Conservation (phyloP, 768 basidiomycete species). For the Hygrophoropsis aurantiaca region DNA sequence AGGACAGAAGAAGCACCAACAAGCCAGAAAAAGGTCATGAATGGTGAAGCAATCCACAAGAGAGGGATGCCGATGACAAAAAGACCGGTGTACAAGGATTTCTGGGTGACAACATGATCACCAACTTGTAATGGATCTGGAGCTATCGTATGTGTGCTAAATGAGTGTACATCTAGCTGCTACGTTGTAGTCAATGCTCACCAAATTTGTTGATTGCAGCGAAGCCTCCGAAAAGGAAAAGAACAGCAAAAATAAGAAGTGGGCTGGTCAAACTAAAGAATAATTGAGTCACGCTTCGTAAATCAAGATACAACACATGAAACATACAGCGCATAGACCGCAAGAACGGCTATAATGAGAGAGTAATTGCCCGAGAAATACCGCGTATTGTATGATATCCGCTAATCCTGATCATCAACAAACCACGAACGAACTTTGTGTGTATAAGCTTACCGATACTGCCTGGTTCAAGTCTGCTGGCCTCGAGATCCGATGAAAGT, state of each 20-base stretch:
- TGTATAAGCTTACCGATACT: constrained; percentile 55
- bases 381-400: constrained; percentile 93
- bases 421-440: neutral
- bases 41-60: constrained; percentile 74
- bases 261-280: constrained; percentile 70
- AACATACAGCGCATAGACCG: constrained; percentile 83
- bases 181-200: constrained; percentile 34
- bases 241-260: constrained; percentile 78
- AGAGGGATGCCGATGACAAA: constrained; percentile 92
- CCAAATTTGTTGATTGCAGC: constrained; percentile 86
- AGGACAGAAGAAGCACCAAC: constrained; percentile 84
- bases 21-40: constrained; percentile 91
- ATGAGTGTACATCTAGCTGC: neutral
- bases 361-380: constrained; percentile 93
- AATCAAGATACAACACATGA: neutral
- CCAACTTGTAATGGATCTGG: constrained; percentile 85
- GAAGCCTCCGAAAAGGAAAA: constrained; percentile 92
- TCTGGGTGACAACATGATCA: constrained; percentile 82
- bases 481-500: constrained; percentile 78
- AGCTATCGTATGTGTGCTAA: constrained; percentile 42
- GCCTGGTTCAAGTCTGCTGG: constrained; percentile 81
- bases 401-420: constrained; percentile 39
- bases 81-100: constrained; percentile 81
- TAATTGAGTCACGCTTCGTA: neutral
- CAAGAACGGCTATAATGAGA: constrained; percentile 70